These are phyloP conservation scores for Digitaria exilis DNA, from an alignment of 202 grass and related monocot species.

Conservation along the genomic window DNA sequence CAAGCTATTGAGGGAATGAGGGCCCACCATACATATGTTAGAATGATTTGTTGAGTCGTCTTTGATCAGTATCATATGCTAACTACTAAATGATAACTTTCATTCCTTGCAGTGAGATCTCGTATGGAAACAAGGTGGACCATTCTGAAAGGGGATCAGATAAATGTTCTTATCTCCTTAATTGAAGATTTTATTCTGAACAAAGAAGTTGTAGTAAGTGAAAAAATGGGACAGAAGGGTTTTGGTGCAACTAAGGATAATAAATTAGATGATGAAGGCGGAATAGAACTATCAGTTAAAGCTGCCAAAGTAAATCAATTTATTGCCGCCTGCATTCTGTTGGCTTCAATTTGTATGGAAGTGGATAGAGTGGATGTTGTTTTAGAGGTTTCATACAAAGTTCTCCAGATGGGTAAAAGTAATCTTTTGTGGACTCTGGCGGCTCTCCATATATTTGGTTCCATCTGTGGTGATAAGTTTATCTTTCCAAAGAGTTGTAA, in stretches of 20 bases:
- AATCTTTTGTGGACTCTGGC: constrained; percentile 66
- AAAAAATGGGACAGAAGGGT: constrained; percentile 39
- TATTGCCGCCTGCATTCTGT: constrained; percentile 71
- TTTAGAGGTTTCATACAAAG: constrained; percentile 69
- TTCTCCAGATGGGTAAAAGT: constrained; percentile 68
- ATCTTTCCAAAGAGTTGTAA: constrained; percentile 45
- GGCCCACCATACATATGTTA: not conserved
- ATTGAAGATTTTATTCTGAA: constrained; percentile 75
- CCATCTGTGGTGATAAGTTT: constrained; percentile 68
- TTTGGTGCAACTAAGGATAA: constrained; percentile 24
- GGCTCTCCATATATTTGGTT: constrained; percentile 73
- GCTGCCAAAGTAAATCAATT: constrained; percentile 57
- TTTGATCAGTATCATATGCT: not conserved
- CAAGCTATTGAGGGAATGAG: constrained; percentile 2
- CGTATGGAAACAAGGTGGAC: constrained; percentile 52
- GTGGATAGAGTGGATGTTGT: constrained; percentile 57
- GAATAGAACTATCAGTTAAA: constrained; percentile 41
- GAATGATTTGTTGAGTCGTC: not conserved
- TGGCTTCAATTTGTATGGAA: constrained; percentile 63
- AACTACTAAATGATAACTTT: constrained; percentile 4
- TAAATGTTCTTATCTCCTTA: constrained; percentile 56
- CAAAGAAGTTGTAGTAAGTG: constrained; percentile 64
- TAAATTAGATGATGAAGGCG: constrained; percentile 38
- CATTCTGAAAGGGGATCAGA: constrained; percentile 47
- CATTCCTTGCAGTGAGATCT: constrained; percentile 57